Conservation (phyloP, 495 filamentous ascomycete genomes). For the Apodospora peruviana region DNA sequence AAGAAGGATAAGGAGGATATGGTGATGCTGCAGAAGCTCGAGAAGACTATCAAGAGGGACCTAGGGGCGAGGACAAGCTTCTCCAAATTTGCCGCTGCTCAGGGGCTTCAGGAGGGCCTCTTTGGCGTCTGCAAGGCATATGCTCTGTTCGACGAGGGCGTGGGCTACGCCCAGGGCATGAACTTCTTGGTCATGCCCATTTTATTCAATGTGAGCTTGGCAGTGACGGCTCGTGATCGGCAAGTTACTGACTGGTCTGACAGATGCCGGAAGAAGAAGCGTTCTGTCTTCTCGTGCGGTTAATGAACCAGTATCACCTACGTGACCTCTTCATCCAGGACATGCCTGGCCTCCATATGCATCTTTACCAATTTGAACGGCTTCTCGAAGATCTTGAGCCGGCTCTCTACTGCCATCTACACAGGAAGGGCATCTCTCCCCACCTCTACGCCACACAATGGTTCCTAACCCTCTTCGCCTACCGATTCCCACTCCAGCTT, state of each 20-base stretch:
- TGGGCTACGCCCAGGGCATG: constrained; percentile 98
- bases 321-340: constrained; percentile 92
- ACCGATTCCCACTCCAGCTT: constrained; percentile 93
- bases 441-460: constrained; percentile 97
- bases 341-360: constrained; percentile 92
- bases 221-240: background rate
- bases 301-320: constrained; percentile 96
- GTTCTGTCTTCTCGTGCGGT: constrained; percentile 82
- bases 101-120: constrained; percentile 87
- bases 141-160: constrained; percentile 86
- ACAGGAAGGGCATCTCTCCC: constrained; percentile 78
- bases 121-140: constrained; percentile 98
- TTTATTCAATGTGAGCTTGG: constrained; percentile 75
- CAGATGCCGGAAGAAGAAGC: constrained; percentile 97
- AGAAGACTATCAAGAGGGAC: constrained; percentile 86
- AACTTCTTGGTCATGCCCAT: constrained; percentile 98
- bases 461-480: constrained; percentile 98
- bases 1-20: constrained; percentile 74
- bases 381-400: constrained; percentile 92
- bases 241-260: background rate
- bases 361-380: constrained; percentile 91
- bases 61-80: constrained; percentile 90
- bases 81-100: constrained; percentile 83
- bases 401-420: constrained; percentile 89
- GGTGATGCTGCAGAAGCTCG: constrained; percentile 67